These are phyloP conservation scores for Colletotrichum tofieldiae DNA, from an alignment of 2,329 filamentous ascomycete genomes.

Conservation along the genomic window DNA sequence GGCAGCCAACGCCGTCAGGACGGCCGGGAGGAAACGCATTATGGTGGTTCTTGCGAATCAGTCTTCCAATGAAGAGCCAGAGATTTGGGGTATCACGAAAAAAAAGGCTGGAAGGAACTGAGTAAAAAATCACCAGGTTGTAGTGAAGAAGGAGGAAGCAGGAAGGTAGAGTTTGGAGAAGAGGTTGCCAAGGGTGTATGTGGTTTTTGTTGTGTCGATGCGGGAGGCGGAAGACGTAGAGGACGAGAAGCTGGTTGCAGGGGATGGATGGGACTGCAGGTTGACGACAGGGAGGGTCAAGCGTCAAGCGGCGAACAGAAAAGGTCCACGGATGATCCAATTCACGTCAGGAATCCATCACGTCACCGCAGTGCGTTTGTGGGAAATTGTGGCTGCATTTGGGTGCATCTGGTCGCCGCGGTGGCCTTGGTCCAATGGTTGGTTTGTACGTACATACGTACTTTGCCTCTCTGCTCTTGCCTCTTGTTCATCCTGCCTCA, in stretches of 20 bases:
- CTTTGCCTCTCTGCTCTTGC: not conserved
- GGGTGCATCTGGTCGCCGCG: conserved; percentile 20
- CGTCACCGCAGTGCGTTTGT: conserved; percentile 41
- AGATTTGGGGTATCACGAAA: conserved; percentile 32
- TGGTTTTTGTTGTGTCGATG: conserved; percentile 43
- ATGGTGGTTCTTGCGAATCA: conserved; percentile 48
- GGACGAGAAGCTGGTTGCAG: conserved; percentile 6
- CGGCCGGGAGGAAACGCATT: conserved; percentile 84
- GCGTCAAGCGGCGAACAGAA: conserved; percentile 14
- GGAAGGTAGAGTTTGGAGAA: conserved; percentile 11
- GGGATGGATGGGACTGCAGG: conserved; percentile 4
- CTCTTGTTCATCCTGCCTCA: not conserved
- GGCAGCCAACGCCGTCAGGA: conserved; percentile 81
- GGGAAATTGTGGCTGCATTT: conserved; percentile 42
- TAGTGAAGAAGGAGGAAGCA: conserved; percentile 25
- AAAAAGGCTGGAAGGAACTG: conserved; percentile 40
- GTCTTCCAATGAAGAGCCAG: conserved; percentile 42
- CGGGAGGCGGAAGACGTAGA: conserved; percentile 15
- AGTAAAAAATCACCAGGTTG: conserved; percentile 41
- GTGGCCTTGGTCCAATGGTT: conserved; percentile 3
- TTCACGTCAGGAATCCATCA: conserved; percentile 44
- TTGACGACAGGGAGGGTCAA: conserved; percentile 38
- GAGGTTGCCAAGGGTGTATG: conserved; percentile 33
- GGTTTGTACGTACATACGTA: conserved; percentile 24
- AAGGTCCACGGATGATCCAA: conserved; percentile 25